These are phyloP conservation scores for Pyrenochaeta sp. DNA, from an alignment of 2,329 filamentous ascomycete species.

Conservation along the genomic window DNA sequence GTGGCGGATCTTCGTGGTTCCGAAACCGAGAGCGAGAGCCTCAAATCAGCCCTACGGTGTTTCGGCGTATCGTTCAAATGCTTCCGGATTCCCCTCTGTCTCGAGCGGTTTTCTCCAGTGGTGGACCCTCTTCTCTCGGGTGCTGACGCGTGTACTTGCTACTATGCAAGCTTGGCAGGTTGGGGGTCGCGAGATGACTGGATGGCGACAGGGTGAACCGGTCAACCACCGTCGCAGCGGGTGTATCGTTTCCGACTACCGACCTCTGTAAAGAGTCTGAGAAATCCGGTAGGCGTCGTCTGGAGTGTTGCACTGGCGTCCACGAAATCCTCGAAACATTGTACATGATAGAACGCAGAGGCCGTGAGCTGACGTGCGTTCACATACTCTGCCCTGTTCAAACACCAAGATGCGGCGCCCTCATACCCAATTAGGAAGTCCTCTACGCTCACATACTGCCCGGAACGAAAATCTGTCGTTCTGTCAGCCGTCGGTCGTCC, in stretches of 20 bases:
- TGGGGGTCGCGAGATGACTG: neutral
- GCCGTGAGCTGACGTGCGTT: no score
- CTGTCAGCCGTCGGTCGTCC: no score
- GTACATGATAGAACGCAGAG: no score
- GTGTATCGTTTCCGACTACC: neutral
- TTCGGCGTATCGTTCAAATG: slow-evolving; percentile 4
- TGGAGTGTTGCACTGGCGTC: neutral
- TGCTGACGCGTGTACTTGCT: neutral
- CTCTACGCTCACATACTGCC: no score
- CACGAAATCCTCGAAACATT: no score
- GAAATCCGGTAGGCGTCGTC: neutral
- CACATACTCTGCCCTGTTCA: no score
- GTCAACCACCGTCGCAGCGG: neutral
- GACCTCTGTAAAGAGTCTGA: neutral
- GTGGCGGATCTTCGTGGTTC: slow-evolving; percentile 12
- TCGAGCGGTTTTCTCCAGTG: neutral
- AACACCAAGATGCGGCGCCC: no score
- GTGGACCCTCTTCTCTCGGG: neutral
- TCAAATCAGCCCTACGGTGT: slow-evolving; percentile 13
- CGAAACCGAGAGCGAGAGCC: neutral
- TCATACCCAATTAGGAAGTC: no score
- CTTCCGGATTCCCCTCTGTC: slow-evolving; percentile 6
- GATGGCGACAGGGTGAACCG: neutral
- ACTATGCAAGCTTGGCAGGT: neutral
- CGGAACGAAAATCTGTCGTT: no score